A percentile compares a stretch with the other conserved stretches of the same genome.
phyloP scores from a whole-genome alignment of 495 filamentous ascomycete species.

The Penicillium chermesinum region DNA sequence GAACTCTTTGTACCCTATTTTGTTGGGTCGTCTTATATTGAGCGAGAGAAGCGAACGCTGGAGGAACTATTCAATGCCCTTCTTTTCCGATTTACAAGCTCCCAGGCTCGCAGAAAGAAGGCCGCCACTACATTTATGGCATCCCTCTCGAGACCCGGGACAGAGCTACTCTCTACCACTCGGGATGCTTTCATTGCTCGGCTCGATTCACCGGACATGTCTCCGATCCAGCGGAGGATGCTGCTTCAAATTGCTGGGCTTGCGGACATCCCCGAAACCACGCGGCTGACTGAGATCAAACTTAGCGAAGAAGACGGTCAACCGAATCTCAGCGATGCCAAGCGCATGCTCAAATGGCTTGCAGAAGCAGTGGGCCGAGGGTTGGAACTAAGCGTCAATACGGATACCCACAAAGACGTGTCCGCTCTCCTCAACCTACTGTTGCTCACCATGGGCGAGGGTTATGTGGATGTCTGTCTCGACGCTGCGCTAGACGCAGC shows the following conservation, averaged over 20 bases:
- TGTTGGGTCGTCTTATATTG: constrained; percentile 89
- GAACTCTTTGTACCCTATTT: constrained; percentile 96
- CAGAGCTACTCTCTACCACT: constrained; percentile 73
- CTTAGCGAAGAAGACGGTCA: constrained; percentile 83
- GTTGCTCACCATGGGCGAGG: constrained; percentile 82
- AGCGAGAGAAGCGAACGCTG: constrained; percentile 81
- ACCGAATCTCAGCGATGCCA: constrained; percentile 76
- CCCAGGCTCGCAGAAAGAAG: constrained; percentile 81
- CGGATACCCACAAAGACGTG: constrained; percentile 92
- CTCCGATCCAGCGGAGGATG: constrained; percentile 76
- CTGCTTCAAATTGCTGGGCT: constrained; percentile 79
- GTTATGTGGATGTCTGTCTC: constrained; percentile 89
- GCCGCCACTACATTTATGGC: constrained; percentile 85
- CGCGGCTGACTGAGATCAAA: constrained; percentile 65
- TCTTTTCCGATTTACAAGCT: constrained; percentile 91
- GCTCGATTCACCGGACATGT: constrained; percentile 79
- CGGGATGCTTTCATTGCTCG: constrained; percentile 75
- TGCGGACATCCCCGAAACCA: constrained; percentile 45
- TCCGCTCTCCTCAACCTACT: constrained; percentile 80
- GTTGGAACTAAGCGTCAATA: constrained; percentile 77
- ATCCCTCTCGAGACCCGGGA: constrained; percentile 78
- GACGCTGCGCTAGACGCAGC: constrained; percentile 78
- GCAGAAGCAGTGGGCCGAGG: constrained; percentile 93
- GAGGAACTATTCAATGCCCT: constrained; percentile 91
- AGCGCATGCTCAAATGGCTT: constrained; percentile 96